A percentile compares a stretch with the other conserved stretches of the same genome.
These are phyloP conservation scores for Massospora cicadina DNA, from an alignment of 371 early-diverging fungal species.

Conservation along the genomic window DNA sequence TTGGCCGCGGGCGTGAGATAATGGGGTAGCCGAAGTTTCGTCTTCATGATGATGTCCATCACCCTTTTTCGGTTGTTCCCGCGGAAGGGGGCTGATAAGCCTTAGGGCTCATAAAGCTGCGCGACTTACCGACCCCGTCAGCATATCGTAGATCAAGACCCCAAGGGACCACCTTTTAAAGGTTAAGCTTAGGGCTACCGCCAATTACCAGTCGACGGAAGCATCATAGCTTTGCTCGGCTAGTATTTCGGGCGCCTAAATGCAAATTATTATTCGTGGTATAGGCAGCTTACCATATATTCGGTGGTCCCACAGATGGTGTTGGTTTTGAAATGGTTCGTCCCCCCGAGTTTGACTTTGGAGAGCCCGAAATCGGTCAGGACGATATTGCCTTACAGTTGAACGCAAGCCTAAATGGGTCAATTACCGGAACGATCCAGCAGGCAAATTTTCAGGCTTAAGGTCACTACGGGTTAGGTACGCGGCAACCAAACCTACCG, in stretches of 20 bases:
- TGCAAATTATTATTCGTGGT: too few species aligned
- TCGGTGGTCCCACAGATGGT: conserved; percentile 88
- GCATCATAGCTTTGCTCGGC: conserved; percentile 66
- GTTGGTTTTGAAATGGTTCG: conserved; percentile 42
- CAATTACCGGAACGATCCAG: conserved; percentile 44
- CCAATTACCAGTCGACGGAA: conserved; percentile 49
- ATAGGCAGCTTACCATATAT: conserved; percentile 34
- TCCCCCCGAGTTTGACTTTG: conserved; percentile 50
- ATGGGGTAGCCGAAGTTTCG: conserved; percentile 50
- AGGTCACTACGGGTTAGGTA: conserved; percentile 28
- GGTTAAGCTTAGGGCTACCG: not conserved
- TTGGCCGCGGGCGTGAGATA: conserved; percentile 46
- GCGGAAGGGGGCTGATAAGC: conserved; percentile 45
- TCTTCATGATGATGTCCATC: conserved; percentile 57
- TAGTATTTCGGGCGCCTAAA: conserved; percentile 50
- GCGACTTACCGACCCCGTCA: conserved; percentile 29
- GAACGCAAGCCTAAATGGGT: not conserved
- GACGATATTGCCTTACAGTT: conserved; percentile 32
- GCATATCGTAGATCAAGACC: conserved; percentile 76
- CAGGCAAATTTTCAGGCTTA: conserved; percentile 80
- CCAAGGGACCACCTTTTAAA: conserved; percentile 65
- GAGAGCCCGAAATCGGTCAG: conserved; percentile 84
- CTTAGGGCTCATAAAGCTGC: not conserved
- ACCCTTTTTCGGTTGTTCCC: conserved; percentile 53
- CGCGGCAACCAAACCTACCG: conserved; percentile 19